A percentile compares a stretch with the other conserved stretches of the same genome.
Evolutionary conservation across 139 green algal genomes (phyloP).

Genomic region (Chlamydomonas sp.): DNA sequence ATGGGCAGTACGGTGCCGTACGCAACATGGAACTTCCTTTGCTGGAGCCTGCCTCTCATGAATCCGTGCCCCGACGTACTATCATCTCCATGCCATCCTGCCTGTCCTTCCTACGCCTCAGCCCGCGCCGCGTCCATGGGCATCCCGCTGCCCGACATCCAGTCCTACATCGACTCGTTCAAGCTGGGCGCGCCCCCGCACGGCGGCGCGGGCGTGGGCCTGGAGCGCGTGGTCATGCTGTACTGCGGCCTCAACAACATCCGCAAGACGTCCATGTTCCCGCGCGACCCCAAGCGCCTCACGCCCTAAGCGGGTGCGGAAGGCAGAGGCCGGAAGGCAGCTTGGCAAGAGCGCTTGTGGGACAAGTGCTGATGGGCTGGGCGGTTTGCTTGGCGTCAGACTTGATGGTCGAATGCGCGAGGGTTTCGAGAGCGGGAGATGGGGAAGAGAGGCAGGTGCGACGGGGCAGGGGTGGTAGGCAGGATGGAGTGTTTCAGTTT

Average conservation of each 20-base stretch:
- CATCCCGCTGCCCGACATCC: constrained; percentile 84
- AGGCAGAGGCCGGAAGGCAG: no score
- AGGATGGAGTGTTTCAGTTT: no score
- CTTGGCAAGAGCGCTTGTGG: no score
- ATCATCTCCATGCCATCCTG: background rate
- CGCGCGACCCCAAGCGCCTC: constrained; percentile 94
- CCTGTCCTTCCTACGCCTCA: constrained; percentile 57
- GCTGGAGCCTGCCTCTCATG: no score
- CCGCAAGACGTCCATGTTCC: constrained; percentile 97
- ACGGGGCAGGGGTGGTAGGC: no score
- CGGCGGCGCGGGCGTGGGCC: constrained; percentile 92
- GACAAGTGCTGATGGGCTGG: no score
- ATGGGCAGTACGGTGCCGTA: no score
- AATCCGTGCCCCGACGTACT: background rate
- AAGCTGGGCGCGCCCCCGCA: constrained; percentile 93
- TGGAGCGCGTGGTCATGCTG: constrained; percentile 99
- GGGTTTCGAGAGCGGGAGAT: background rate
- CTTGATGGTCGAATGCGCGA: no score
- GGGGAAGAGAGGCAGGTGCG: background rate
- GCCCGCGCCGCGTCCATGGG: constrained; percentile 48
- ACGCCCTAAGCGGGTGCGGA: constrained; percentile 71
- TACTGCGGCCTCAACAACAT: constrained; percentile 98
- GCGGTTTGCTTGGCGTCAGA: no score
- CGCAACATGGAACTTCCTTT: no score
- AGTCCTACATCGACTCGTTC: constrained; percentile 97